phyloP scores from a whole-genome alignment of 768 basidiomycete species.

The Phaffia australis region DNA sequence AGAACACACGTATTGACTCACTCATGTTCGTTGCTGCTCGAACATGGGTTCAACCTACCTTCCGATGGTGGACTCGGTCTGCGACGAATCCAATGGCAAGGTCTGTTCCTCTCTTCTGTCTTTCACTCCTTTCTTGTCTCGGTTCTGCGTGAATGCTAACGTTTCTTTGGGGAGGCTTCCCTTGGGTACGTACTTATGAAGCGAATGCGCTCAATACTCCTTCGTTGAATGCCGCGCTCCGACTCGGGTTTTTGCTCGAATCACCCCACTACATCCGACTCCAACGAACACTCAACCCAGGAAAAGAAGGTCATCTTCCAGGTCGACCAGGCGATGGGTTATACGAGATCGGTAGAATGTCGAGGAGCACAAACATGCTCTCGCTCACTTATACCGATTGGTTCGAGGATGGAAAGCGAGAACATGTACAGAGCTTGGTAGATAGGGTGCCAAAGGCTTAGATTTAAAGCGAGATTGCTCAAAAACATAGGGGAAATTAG shows the following conservation, averaged over 20 bases:
- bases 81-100: constrained; percentile 22
- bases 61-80: constrained; percentile 19
- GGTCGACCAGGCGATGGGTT: constrained; percentile 7
- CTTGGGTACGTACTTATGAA: neutral
- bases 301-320: neutral
- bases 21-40: constrained; percentile 14
- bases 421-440: constrained; percentile 7
- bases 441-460: neutral
- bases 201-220: constrained; percentile 21
- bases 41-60: constrained; percentile 17
- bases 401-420: constrained; percentile 6
- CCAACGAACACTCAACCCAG: neutral
- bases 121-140: neutral
- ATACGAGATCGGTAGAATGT: neutral
- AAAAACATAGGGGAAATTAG: too few relatives aligned
- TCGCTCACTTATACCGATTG: constrained; percentile 17
- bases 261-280: neutral
- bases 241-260: constrained; percentile 16
- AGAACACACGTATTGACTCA: constrained; percentile 23
- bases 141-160: neutral
- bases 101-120: constrained; percentile 2
- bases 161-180: too few relatives aligned
- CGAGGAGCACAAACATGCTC: constrained; percentile 6
- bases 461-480: too few relatives aligned
- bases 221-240: constrained; percentile 22